phyloP scores from a whole-genome alignment of 768 basidiomycete species.

The Suillus subluteus region DNA sequence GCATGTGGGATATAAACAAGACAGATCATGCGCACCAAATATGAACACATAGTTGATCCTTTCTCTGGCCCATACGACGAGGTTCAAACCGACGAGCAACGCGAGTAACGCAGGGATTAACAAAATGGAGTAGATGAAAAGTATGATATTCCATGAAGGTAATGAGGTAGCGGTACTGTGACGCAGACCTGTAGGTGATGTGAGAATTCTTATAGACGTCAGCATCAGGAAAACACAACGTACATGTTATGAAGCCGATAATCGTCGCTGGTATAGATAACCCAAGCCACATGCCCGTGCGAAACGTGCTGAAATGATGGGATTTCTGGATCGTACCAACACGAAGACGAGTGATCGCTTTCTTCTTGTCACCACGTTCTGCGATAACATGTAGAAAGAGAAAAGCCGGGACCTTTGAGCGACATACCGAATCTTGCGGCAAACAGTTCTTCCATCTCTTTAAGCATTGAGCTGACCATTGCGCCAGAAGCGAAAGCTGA shows the following conservation, averaged over 20 bases:
- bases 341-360: constrained; percentile 69
- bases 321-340: constrained; percentile 51
- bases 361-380: constrained; percentile 79
- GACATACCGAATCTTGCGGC: constrained; percentile 74
- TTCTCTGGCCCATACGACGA: constrained; percentile 72
- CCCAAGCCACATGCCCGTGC: constrained; percentile 75
- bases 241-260: constrained; percentile 66
- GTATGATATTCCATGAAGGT: constrained; percentile 71
- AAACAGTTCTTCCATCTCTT: constrained; percentile 77
- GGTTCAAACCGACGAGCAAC: constrained; percentile 80
- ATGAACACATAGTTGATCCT: constrained; percentile 96
- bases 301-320: constrained; percentile 73
- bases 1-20: not conserved
- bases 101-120: constrained; percentile 76
- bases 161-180: constrained; percentile 53
- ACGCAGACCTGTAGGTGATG: constrained; percentile 51
- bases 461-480: constrained; percentile 66
- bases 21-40: constrained; percentile 55
- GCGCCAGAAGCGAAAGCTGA: constrained; percentile 69
- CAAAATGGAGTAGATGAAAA: constrained; percentile 79
- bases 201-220: not conserved
- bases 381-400: not conserved
- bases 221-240: constrained; percentile 25
- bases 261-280: constrained; percentile 70
- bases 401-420: not conserved